Percentiles rank a stretch among this genome's conserved stretches.
Evolutionary conservation across 176 grass and related monocot species (phyloP).

Genomic region (Oryza brachyantha): DNA sequence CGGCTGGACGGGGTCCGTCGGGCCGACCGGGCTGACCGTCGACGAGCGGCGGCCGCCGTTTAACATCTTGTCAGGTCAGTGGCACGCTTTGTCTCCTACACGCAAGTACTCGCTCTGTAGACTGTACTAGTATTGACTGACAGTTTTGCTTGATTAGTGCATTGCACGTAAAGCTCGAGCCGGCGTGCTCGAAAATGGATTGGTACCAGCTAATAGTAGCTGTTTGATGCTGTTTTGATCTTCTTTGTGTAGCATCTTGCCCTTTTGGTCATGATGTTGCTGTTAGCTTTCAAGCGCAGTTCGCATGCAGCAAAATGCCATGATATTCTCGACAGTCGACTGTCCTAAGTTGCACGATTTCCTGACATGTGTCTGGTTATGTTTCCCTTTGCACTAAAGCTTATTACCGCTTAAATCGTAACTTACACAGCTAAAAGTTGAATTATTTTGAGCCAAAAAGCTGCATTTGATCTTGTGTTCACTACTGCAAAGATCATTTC

Average conservation of each 20-base stretch:
- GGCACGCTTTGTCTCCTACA: conserved; percentile 25
- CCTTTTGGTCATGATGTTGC: conserved; percentile 26
- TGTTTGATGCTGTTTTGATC: background rate
- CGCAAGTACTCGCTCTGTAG: background rate
- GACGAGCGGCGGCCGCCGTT: conserved; percentile 65
- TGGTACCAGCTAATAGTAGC: background rate
- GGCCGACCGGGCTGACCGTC: conserved; percentile 53
- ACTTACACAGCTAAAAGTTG: background rate
- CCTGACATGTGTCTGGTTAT: background rate
- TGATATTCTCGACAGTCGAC: conserved; percentile 8
- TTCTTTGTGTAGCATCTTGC: background rate
- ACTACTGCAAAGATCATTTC: too few species aligned
- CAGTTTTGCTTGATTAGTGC: background rate
- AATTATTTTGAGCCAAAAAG: background rate
- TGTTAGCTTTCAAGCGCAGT: conserved; percentile 16
- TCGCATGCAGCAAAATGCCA: conserved; percentile 27
- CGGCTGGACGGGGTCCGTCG: conserved; percentile 66
- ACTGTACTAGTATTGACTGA: background rate
- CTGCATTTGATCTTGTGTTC: background rate
- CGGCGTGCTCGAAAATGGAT: background rate
- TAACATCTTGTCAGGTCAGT: conserved; percentile 78
- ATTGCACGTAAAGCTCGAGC: background rate
- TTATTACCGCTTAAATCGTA: background rate
- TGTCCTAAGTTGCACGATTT: background rate
- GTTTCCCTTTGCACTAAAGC: background rate